Base-by-base conservation (phyloP, 179 eudicot genomes). In the Actinidia arguta region DNA sequence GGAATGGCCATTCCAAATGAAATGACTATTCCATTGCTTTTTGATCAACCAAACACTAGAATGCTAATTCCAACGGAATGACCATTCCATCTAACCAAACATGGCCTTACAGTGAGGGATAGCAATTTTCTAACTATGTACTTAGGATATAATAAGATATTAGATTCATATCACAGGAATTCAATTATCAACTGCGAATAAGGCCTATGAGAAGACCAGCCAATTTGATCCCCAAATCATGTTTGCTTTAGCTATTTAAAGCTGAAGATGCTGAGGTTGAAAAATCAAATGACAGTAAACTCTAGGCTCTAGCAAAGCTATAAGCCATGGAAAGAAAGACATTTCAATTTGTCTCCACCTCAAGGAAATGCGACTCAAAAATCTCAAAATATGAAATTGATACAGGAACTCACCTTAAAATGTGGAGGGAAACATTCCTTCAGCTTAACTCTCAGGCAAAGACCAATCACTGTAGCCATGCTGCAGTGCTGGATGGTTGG, bases 401-500 rank as follows among this genome's bases (percentile, higher is more conserved):
- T 51, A 18, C 6, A 62, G 50, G 52, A 75, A 51, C 86, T 80
- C 63, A 94, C 98, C 91, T 94, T 95, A 83, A 88, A 95, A 82
- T 92, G 93, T 16, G 93, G 90, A 59, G 98, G 98, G 79, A 95
- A 92, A 83, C 89, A 89, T 77, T 91, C 90, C 89, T 84, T 92
- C n/a, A 94, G 92, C 74, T 93, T 94, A 83, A 94, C 94, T 73
- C 98, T 89, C 68, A 95, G 89, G 85, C 98, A 95, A 59, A 95
- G 84, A 56, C 99, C 99, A 75, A 95, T 95, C 42, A 94, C 93
- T 11, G 95, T 90, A 55, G 97, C 99, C 99, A 95, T 92, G 83
- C 94, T 93, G 85, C 98, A 95, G 59, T 94, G 97, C 88, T 91
- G 98, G 76, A 94, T 93, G 50, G 98, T 95, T 61, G 97, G 98